Base-by-base conservation (phyloP, 257 asterid species). In the Sherardia arvensis region DNA sequence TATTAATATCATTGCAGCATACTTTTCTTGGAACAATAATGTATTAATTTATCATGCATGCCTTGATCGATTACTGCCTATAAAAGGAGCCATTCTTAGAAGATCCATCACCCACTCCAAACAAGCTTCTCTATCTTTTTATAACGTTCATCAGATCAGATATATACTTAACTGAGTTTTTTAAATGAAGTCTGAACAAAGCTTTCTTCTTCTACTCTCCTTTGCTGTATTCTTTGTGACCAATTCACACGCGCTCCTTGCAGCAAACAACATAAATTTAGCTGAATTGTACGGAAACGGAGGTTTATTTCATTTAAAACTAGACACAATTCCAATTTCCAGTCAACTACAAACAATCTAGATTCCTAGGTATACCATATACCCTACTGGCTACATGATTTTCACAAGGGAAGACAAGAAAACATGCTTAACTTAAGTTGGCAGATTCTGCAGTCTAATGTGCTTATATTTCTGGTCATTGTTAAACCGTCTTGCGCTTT, bases 401-500 rank as follows among this genome's bases (percentile, higher is more conserved):
- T 40, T n/a, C 15, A 15, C 48, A 40, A 1, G 55, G 32, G 0
- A 53, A n/a, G 8, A 23, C 7, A 8, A 23, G 30, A 15, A 57
- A 28, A 34, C 51, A 49, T 53, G 32, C 34, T 11, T 26, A 3
- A 26, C 4, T 5, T 80, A 92, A 45, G 80, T 75, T 26, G 91
- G 87, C 84, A 87, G 73, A 26, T 88, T 85, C 77, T 87, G 96
- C 72, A 82, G 70, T 59, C 91, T 78, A 63, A 85, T 63, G 59
- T 92, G 97, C 74, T 92, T 92, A 83, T 87, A 92, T 69, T 89
- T 92, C 76, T 92, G 99, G 53, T 77, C 76, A 9, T 69, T 78
- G 68, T 92, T 92, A 81, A 92, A 92, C 78, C 79, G 74, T 51
- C 84, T 80, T 3, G 95, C 80, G 66, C 76, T 77, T 76, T 89